Base-by-base conservation (phyloP, 2,329 filamentous ascomycete genomes). In the Cladosporium colombiae region DNA sequence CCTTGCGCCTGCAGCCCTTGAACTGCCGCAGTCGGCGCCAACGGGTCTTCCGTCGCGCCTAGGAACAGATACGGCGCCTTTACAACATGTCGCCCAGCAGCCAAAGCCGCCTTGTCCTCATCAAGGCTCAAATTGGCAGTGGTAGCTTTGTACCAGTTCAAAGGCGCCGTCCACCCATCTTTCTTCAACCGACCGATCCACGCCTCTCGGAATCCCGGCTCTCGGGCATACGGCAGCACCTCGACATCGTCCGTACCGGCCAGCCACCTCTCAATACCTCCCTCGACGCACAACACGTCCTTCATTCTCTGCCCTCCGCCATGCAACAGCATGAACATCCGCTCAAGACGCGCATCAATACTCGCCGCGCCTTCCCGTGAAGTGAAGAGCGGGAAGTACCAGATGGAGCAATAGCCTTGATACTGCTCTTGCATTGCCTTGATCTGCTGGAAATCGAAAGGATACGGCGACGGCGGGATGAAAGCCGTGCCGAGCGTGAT, bases 321-420 rank as follows among this genome's bases (percentile, higher is more conserved):
- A 40, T 72, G 68, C 10, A 68, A 35, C 4, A 66, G 59, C 27
- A 65, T 68, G 18, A 67, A 68, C 62, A 68, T 67, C 1, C 60
- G 40, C 18, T 67, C 67, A 1, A 67, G 46, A 33, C 62, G 55
- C 11, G 62, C 59, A 27, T 68, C 67, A 16, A 84, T 70, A 18
- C 82, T 33, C 1, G 69, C 70, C 3, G 75, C 70, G 1, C 76
- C 79, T 31, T 82, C 79, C 0, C 76, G 70, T 0, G 77, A 75
- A 1, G 74, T 74, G 68, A 83, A 80, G 16, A 83, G 75, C 62
- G 79, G 70, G 78, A 81, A 83, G 72, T 84, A 84, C 56, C 76
- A 73, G 29, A 74, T 77, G 1, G 73, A 50, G 10, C 75, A 72
- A 44, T 76, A 74, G 11, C 82, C 82, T n/a, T 78, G 74, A 0